Conservation (phyloP, 106 monocot species). For the Acanthochlamys bracteata region DNA sequence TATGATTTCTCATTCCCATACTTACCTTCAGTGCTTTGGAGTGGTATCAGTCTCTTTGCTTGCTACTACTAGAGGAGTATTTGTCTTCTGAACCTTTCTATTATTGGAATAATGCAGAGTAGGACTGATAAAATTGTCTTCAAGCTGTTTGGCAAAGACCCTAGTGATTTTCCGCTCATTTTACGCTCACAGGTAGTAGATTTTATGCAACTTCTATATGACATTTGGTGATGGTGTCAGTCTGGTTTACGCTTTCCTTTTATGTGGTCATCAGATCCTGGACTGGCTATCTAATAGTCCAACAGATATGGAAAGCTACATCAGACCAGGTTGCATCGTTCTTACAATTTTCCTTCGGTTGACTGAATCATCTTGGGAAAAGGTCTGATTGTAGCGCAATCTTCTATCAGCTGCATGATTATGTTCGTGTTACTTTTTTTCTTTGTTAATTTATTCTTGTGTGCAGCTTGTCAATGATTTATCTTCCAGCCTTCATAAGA, state of each 20-base stretch:
- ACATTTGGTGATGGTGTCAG: background rate
- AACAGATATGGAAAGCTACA: slow-evolving; percentile 84
- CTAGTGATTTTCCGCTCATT: slow-evolving; percentile 61
- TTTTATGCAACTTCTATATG: background rate
- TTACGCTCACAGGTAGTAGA: slow-evolving; percentile 55
- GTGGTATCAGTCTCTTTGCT: too few species aligned
- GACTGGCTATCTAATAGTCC: slow-evolving; percentile 79
- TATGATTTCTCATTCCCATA: background rate
- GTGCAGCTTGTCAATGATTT: slow-evolving; percentile 51
- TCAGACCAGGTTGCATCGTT: slow-evolving; percentile 83
- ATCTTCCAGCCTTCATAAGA: slow-evolving; percentile 42
- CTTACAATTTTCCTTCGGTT: slow-evolving; percentile 74
- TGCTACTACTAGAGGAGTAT: too few species aligned
- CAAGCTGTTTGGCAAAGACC: slow-evolving; percentile 91
- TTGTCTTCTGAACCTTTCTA: too few species aligned
- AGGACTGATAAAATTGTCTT: slow-evolving; percentile 79
- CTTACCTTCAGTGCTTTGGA: too few species aligned
- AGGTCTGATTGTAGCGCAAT: slow-evolving; percentile 26
- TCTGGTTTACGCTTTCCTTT: background rate
- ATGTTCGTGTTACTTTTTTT: background rate
- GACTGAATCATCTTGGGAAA: slow-evolving; percentile 50
- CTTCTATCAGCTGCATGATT: background rate
- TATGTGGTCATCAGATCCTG: slow-evolving; percentile 45
- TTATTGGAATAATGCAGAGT: slow-evolving; percentile 27
- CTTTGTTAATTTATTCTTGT: slow-evolving; percentile 2